Percentiles rank a stretch among this genome's conserved stretches.
Evolutionary conservation across 1,284 basidiomycete genomes (phyloP).

Genomic region (Leucoagaricus sp.): DNA sequence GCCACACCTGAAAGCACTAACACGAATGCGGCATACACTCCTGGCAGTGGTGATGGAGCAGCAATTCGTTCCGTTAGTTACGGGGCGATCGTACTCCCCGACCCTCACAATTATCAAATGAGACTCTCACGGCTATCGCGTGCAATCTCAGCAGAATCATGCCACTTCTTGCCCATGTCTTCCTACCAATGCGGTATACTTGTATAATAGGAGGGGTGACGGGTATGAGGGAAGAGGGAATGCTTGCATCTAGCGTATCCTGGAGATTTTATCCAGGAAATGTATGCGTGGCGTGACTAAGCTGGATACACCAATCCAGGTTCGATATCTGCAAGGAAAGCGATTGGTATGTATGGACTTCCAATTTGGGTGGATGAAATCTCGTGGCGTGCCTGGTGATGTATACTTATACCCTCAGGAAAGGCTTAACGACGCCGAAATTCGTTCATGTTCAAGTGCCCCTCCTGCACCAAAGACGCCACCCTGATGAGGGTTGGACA

Average conservation of each 20-base stretch:
- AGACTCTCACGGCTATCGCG: constrained; percentile 25
- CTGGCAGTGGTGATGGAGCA: constrained; percentile 19
- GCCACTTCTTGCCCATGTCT: constrained; percentile 29
- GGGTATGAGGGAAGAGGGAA: background rate
- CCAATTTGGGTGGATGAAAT: constrained; percentile 11
- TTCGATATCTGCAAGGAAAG: background rate
- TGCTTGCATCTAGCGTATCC: background rate
- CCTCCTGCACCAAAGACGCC: background rate
- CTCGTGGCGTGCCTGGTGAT: constrained; percentile 32
- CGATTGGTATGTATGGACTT: background rate
- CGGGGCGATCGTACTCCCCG: background rate
- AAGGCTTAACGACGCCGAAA: background rate
- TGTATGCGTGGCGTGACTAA: background rate
- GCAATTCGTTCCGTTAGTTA: background rate
- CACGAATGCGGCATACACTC: constrained; percentile 30
- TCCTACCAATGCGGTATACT: background rate
- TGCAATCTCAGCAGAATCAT: constrained; percentile 26
- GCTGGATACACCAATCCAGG: background rate
- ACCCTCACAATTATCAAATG: background rate
- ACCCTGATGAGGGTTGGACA: too few relatives aligned
- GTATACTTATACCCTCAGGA: background rate
- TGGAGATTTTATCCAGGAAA: background rate
- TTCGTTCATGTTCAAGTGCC: background rate
- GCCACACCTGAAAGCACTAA: constrained; percentile 32
- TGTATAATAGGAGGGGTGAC: background rate